Conservation (phyloP, 768 basidiomycete genomes). For the Phylloporus rhodoxanthus region DNA sequence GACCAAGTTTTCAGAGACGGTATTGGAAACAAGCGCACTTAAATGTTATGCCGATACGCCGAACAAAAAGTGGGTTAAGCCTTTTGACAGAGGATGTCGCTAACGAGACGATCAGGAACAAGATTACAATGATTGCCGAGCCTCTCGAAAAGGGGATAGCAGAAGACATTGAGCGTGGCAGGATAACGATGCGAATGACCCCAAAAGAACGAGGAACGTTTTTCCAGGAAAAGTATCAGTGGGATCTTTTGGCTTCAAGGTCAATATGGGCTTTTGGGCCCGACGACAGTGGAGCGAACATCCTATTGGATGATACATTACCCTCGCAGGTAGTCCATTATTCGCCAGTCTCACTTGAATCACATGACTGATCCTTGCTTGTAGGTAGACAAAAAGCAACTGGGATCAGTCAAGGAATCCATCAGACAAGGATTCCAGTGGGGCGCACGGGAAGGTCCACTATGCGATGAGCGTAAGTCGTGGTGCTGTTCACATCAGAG, state of each 20-base stretch:
- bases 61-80: constrained; percentile 81
- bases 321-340: constrained; percentile 70
- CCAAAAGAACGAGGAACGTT: constrained; percentile 92
- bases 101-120: constrained; percentile 59
- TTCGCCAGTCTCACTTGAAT: not conserved
- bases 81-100: constrained; percentile 8
- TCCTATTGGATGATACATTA: constrained; percentile 91
- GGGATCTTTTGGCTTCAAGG: constrained; percentile 94
- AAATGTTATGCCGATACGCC: constrained; percentile 99
- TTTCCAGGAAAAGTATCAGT: constrained; percentile 96
- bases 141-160: constrained; percentile 93
- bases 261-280: constrained; percentile 99
- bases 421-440: constrained; percentile 99
- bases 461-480: constrained; percentile 95
- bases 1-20: constrained; percentile 97
- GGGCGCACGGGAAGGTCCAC: constrained; percentile 94
- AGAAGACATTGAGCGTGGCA: constrained; percentile 91
- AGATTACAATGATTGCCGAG: constrained; percentile 98
- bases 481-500: not conserved
- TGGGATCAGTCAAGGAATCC: constrained; percentile 86
- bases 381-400: constrained; percentile 88
- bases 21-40: constrained; percentile 92
- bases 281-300: constrained; percentile 90
- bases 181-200: constrained; percentile 91
- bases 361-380: not conserved